Evolutionary conservation across 306 rosid genomes (phyloP).

Genomic region (Prunus campanulata): DNA sequence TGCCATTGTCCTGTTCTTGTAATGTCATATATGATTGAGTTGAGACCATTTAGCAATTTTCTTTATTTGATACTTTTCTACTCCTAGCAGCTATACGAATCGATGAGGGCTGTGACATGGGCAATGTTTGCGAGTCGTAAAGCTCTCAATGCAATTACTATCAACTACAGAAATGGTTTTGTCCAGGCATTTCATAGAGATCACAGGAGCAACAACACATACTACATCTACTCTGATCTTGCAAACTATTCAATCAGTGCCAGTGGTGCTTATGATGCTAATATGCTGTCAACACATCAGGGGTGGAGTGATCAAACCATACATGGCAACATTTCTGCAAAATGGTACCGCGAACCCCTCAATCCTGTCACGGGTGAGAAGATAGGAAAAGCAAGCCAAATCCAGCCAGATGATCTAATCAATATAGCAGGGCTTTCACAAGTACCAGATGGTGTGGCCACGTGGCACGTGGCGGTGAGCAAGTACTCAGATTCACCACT

Average conservation of each 20-base stretch:
- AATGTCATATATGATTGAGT: slow-evolving; percentile 1
- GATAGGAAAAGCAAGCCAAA: slow-evolving; percentile 77
- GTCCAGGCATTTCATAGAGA: slow-evolving; percentile 97
- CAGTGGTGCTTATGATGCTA: slow-evolving; percentile 26
- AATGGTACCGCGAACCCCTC: slow-evolving; percentile 91
- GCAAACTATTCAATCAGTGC: slow-evolving; percentile 78
- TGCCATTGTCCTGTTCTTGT: slow-evolving; percentile 1
- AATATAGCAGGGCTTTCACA: slow-evolving; percentile 83
- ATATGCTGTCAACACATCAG: slow-evolving; percentile 41
- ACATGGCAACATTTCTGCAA: slow-evolving; percentile 74
- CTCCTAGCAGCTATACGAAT: slow-evolving; percentile 81
- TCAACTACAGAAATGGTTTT: slow-evolving; percentile 87
- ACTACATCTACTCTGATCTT: slow-evolving; percentile 87
- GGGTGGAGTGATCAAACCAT: slow-evolving; percentile 64
- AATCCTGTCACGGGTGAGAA: slow-evolving; percentile 84
- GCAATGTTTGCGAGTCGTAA: slow-evolving; percentile 79
- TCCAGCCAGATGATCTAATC: slow-evolving; percentile 87
- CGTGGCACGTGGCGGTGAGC: slow-evolving; percentile 98
- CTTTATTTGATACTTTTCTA: slow-evolving; percentile 22
- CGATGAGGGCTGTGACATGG: slow-evolving; percentile 90
- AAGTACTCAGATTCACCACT: slow-evolving; percentile 88
- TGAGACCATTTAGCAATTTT: neutral
- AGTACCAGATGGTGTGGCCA: slow-evolving; percentile 92
- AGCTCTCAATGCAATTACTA: slow-evolving; percentile 91
- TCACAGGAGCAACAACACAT: slow-evolving; percentile 77